Evolutionary conservation across 108 stramenopile genomes (phyloP).

Genomic region (Nitzschia sp.): DNA sequence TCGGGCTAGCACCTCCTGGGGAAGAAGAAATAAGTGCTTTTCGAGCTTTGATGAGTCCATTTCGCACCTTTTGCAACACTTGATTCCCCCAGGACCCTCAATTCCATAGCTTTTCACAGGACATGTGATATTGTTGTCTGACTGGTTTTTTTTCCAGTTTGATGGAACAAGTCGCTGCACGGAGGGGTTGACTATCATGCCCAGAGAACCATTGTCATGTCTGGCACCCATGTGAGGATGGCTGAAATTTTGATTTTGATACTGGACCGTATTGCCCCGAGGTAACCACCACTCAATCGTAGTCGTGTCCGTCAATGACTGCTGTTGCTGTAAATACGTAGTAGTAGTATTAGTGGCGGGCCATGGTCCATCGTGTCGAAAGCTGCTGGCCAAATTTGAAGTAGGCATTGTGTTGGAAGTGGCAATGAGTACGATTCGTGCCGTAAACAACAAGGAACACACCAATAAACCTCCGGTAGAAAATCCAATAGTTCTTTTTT

Average conservation of each 20-base stretch:
- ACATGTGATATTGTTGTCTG: not conserved
- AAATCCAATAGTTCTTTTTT: too few species aligned
- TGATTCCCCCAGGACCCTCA: not conserved
- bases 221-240: conserved; percentile 1
- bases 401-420: too few species aligned
- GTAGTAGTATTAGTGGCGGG: too few species aligned
- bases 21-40: not conserved
- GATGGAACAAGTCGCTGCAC: not conserved
- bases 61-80: not conserved
- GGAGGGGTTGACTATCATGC: not conserved
- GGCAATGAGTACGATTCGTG: too few species aligned
- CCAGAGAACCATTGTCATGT: not conserved
- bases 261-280: not conserved
- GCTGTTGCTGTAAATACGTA: too few species aligned
- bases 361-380: too few species aligned
- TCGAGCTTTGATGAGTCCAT: not conserved
- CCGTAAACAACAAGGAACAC: too few species aligned
- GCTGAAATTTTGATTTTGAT: not conserved
- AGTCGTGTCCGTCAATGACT: too few species aligned
- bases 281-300: not conserved
- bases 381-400: too few species aligned
- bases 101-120: not conserved
- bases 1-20: too few species aligned
- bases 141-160: not conserved
- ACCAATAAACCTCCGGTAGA: too few species aligned